Evolutionary conservation across 768 basidiomycete species (phyloP), one percentile per base, ranked within the genome.

Genomic region (Psilocybe cyanescens): DNA sequence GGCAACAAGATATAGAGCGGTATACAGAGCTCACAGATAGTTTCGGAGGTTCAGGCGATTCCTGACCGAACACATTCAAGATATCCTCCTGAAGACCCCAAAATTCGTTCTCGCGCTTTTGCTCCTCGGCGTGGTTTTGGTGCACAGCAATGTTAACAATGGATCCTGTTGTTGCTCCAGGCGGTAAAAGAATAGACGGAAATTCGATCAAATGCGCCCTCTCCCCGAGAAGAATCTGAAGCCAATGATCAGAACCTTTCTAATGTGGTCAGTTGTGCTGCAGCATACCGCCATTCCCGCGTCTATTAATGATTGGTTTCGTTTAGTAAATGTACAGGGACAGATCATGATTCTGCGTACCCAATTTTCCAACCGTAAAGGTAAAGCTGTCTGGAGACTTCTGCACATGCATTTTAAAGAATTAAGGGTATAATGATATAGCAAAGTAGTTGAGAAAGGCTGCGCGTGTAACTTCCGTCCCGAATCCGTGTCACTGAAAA

Each of bases 181-280:
- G 92, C 1, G 97, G 97, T 6, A 99, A 80, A 1, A 99, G 85
- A 41, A 99, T 83, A 0, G 97, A 99, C 1, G 97, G 97, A 74
- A 99, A 99, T 75, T 99, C 97, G 68, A 99, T 97, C 37, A 99
- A 83, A 71, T 99, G 97, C 16, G 96, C 96, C 46, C 94, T 86
- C 73, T 94, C 94, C 14, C 97, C 95, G 12, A 98, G 83, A 1
- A 97, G 84, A 65, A 97, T 96, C 94, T 95, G 72, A 49, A 57
- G 62, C 12, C 46, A 56, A 31, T 56, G 8, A 53, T 30, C 19
- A 12, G 31, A 59, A 59, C 55, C 60, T 39, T 14, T 39, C 14
- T 45, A 35, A 33, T n/a, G 29, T 30, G 31, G 49, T 29, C 16
- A 17, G 30, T 39, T 28, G 57, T 33, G 51, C 41, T 50, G 66